Base-by-base conservation (phyloP, 208 protist species). In the Leishmania tropica region DNA sequence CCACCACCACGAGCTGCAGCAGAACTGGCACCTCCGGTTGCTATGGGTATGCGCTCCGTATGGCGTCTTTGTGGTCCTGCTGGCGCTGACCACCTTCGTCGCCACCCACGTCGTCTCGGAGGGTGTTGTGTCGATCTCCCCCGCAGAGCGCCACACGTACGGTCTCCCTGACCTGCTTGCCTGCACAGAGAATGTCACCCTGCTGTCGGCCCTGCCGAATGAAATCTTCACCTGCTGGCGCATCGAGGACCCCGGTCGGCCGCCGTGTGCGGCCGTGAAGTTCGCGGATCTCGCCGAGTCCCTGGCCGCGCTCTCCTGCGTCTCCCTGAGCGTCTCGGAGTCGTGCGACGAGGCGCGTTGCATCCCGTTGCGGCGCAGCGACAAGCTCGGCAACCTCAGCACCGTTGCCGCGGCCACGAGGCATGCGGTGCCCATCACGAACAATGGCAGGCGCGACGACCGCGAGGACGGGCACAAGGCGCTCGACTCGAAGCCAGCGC, bases 171-270 rank as follows among this genome's bases (percentile, higher is more conserved):
- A 83, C 45, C 65, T 86, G 45, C 54, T 78, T 31, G 67, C 79
- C 17, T 83, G 77, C 45, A 80, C 81, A 64, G 83, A 83, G 56
- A 45, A 86, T 13, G 75, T 81, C 31, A 76, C 75, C 24, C 54
- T 78, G 68, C 54, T 80, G 64, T 75, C 78, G 13, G 71, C 74
- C 0, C 70, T 81, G 77, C n/a, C 76, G 2, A 48, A 72, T 24
- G 72, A 81, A 48, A 70, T 75, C 5, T 17, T 79, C n/a, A 81
- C 70, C 42, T 31, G 71, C 37, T 53, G 37, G 42, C 78, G 13
- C n/a, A 67, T 17, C 11, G 77, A 42, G 40, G 53, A 85, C 45
- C 17, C 64, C 4, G 58, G 48, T 19, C 60, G 60, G 37, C 51
- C 60, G 71, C 58, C 75, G 31, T 81, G 81, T 51, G 81, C 76